phyloP scores from a whole-genome alignment of 2,329 filamentous ascomycete genomes.

The Cladosporium halotolerans region DNA sequence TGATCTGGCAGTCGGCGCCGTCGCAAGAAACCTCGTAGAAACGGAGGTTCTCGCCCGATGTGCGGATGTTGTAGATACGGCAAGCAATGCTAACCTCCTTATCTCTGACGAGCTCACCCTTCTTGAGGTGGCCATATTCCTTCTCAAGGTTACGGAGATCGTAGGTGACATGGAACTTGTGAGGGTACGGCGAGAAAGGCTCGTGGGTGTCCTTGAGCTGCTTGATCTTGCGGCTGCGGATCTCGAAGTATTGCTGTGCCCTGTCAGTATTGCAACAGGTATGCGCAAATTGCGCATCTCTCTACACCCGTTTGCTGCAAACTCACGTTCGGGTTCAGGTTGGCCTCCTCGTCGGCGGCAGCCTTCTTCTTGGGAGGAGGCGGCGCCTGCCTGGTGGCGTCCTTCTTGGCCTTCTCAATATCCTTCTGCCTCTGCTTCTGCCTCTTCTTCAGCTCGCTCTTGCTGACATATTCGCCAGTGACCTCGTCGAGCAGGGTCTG shows the following conservation, averaged over 20 bases:
- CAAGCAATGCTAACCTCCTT: slow-evolving; percentile 71
- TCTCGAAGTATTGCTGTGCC: slow-evolving; percentile 84
- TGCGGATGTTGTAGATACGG: slow-evolving; percentile 82
- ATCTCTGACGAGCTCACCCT: slow-evolving; percentile 74
- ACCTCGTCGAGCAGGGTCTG: slow-evolving; percentile 82
- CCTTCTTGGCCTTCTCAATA: slow-evolving; percentile 82
- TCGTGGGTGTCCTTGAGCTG: slow-evolving; percentile 62
- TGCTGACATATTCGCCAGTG: slow-evolving; percentile 72
- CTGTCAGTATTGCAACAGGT: background rate
- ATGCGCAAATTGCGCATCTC: too few species aligned
- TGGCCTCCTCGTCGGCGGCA: slow-evolving; percentile 60
- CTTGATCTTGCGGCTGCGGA: slow-evolving; percentile 76
- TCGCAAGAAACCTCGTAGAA: slow-evolving; percentile 84
- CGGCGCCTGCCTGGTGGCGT: slow-evolving; percentile 52
- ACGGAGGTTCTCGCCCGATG: slow-evolving; percentile 74
- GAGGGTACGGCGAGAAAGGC: slow-evolving; percentile 80
- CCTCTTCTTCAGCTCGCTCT: slow-evolving; percentile 73
- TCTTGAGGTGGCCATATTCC: slow-evolving; percentile 75
- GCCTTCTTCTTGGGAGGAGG: slow-evolving; percentile 56
- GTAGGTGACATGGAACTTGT: slow-evolving; percentile 85
- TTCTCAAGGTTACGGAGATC: slow-evolving; percentile 73
- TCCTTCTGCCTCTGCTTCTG: slow-evolving; percentile 86
- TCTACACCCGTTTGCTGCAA: slow-evolving; percentile 13
- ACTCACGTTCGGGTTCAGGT: slow-evolving; percentile 67
- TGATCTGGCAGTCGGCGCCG: slow-evolving; percentile 76